Evolutionary conservation across 345 rosid species (phyloP), one percentile per base, ranked within the genome.

Genomic region (Boechera divaricarpa): DNA sequence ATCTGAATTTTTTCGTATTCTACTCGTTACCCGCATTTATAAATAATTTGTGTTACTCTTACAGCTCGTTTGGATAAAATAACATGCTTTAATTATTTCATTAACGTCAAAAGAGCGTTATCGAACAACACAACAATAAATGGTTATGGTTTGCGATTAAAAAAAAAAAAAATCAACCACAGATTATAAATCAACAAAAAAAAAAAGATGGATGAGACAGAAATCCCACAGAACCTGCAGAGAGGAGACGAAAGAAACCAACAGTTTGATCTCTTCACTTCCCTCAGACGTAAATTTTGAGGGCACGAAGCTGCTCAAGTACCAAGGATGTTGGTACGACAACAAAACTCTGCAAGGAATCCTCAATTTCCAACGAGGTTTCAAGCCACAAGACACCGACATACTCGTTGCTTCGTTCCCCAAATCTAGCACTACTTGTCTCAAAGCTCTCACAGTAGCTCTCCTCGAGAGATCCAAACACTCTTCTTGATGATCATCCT

Each of bases 321-420:
- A 85, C 70, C 87, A 88, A 69, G 84, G 81, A 4, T 86, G 76
- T 67, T 91, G 92, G 97, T 85, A 61, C 59, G 0, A 21, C 60
- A 0, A n/a, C 13, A 63, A 10, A 35, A 61, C 13, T 21, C 32
- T 73, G 5, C 53, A 52, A 73, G 75, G 58, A 18, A 47, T 71
- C 35, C 66, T 59, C n/a, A 32, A 59, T 24, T 11, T 41, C 67
- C 73, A 73, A 12, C 7, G 24, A 44, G 63, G 58, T 18, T 79
- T 72, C 35, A 10, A 76, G 49, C 69, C 70, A 7, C 33, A 77
- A 4, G 73, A 74, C 0, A 63, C 42, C 0, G 73, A 81, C 9
- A 49, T 77, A n/a, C 56, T 81, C 51, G 0, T 73, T 1, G 16
- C 32, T 51, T 55, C 59, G 8, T 51, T 33, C 54, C 79, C 76